Conservation (phyloP, 2,329 filamentous ascomycete species). For the Orbilia ellipsospora region DNA sequence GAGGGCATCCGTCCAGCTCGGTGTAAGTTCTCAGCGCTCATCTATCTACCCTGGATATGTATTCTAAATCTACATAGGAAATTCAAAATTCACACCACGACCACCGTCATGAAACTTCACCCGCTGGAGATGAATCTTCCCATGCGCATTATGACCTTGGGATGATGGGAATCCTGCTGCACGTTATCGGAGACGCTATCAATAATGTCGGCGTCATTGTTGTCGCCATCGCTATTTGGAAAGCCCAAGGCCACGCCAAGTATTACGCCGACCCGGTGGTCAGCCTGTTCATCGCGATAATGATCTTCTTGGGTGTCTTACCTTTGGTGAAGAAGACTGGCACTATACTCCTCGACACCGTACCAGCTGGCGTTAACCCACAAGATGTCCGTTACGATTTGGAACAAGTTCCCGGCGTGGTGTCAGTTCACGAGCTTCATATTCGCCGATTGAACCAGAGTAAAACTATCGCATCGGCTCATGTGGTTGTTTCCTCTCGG, state of each 20-base stretch:
- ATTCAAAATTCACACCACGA: slow-evolving; percentile 63
- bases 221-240: slow-evolving; percentile 76
- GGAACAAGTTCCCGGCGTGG: slow-evolving; percentile 74
- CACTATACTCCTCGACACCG: slow-evolving; percentile 75
- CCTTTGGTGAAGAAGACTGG: slow-evolving; percentile 73
- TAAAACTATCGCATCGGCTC: slow-evolving; percentile 76
- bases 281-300: slow-evolving; percentile 76
- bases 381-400: slow-evolving; percentile 76
- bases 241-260: slow-evolving; percentile 68
- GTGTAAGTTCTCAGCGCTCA: background rate
- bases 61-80: slow-evolving; percentile 17
- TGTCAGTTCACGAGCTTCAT: slow-evolving; percentile 77
- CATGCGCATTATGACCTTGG: slow-evolving; percentile 71
- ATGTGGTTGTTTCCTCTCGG: slow-evolving; percentile 72
- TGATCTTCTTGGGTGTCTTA: slow-evolving; percentile 74
- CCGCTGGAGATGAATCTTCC: slow-evolving; percentile 55
- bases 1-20: slow-evolving; percentile 21
- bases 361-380: slow-evolving; percentile 70
- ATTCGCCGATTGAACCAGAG: slow-evolving; percentile 79
- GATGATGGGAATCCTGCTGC: slow-evolving; percentile 76
- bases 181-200: slow-evolving; percentile 77
- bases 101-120: slow-evolving; percentile 66
- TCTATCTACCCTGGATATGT: no score
- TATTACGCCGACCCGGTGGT: slow-evolving; percentile 79
- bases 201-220: slow-evolving; percentile 82